Conservation (phyloP, 2,329 filamentous ascomycete species). For the Trichoderma oligosporum region DNA sequence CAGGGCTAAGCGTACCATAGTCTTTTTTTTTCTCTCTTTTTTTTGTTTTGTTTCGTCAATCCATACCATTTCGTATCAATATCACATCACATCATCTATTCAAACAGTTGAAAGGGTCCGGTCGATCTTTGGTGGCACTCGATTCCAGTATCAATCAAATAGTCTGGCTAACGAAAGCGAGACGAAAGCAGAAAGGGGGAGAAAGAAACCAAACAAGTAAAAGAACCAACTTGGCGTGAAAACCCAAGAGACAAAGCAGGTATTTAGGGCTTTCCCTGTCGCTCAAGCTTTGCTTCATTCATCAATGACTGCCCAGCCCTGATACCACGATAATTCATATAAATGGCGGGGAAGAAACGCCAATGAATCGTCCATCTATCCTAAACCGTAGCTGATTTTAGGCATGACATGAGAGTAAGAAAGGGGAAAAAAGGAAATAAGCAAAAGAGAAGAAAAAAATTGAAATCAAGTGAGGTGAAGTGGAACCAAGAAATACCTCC, state of each 20-base stretch:
- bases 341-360: background rate
- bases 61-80: background rate
- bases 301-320: background rate
- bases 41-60: background rate
- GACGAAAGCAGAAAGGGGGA: background rate
- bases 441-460: background rate
- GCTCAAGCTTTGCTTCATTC: background rate
- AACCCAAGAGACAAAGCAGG: background rate
- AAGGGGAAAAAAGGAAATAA: background rate
- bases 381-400: background rate
- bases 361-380: conserved; percentile 11
- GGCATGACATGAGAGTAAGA: background rate
- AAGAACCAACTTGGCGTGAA: background rate
- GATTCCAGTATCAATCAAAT: background rate
- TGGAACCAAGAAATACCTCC: background rate
- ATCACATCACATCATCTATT: background rate
- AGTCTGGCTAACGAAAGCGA: background rate
- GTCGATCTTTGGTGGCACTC: background rate
- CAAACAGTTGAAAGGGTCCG: background rate
- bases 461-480: background rate
- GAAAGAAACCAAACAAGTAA: background rate
- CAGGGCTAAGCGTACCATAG: background rate
- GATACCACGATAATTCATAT: background rate
- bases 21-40: background rate
- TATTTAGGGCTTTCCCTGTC: background rate